Base-by-base conservation (phyloP, 192 early-diverging fungal genomes). In the Diversispora eburnea region DNA sequence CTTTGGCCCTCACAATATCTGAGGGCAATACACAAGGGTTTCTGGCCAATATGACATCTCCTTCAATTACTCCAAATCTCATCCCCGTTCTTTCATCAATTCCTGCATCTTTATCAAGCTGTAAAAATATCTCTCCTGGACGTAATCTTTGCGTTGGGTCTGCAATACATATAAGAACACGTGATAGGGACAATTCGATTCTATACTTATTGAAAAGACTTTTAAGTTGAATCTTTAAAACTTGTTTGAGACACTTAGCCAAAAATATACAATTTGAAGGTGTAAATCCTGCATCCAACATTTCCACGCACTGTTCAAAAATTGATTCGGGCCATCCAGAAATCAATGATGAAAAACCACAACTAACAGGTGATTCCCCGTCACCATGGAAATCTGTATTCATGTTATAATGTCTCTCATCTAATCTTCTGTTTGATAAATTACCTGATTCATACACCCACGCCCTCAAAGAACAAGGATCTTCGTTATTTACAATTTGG, bases 281-380 rank as follows among this genome's bases (percentile, higher is more conserved):
- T 1, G 67, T 78, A 62, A 81, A 81, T 4, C 79, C 79, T 42
- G 79, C 65, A 55, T 78, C 70, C 20, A 81, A 20, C 48, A 81
- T 66, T 17, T 78, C 67, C 3, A 81, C 48, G 6, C 64, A 47
- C 3, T 20, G 42, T 60, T 81, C 79, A 46, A 72, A 45, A 8
- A 60, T 45, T 42, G 8, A 46, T 8, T 57, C 51, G 5, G 79
- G 79, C 3, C 59, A 56, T 0, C 77, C 79, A 15, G 79, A 33
- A 33, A 33, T 33, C 25, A 33, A 79, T 42, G 74, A 51, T 4
- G 49, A 12, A 67, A 55, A 41, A 20, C 15, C 20, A 10, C 46
- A 43, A 0, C 6, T 67, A 19, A 6, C 51, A 25, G 15, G 52
- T 4, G 9, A 12, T 42, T 3, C 17, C 17, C 9, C 46, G 48